Conservation (phyloP, 768 basidiomycete species). For the Boletus vinaceobasis region DNA sequence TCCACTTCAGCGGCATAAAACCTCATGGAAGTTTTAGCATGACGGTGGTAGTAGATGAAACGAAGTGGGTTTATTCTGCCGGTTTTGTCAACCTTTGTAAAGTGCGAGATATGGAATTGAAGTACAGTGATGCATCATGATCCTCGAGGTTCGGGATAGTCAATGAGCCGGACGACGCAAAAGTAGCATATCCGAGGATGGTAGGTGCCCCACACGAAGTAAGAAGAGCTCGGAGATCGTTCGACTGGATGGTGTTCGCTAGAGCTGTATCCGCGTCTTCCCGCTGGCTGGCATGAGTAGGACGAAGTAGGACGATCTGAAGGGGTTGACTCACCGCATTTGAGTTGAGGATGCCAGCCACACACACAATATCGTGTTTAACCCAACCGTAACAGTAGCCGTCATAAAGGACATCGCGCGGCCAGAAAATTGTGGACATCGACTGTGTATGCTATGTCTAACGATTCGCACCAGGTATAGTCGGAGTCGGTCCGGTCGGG, state of each 20-base stretch:
- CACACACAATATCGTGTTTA: slow-evolving; percentile 40
- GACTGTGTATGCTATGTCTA: background rate
- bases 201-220: slow-evolving; percentile 21
- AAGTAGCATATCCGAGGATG: slow-evolving; percentile 29
- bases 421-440: slow-evolving; percentile 55
- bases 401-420: slow-evolving; percentile 41
- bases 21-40: slow-evolving; percentile 53
- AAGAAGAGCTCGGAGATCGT: slow-evolving; percentile 18
- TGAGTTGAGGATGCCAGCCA: slow-evolving; percentile 47
- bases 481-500: slow-evolving; percentile 7
- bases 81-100: slow-evolving; percentile 9
- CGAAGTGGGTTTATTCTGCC: slow-evolving; percentile 18
- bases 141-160: slow-evolving; percentile 33
- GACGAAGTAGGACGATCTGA: background rate
- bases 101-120: background rate
- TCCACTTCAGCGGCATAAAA: slow-evolving; percentile 55
- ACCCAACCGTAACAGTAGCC: slow-evolving; percentile 64
- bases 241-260: slow-evolving; percentile 8
- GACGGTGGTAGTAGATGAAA: slow-evolving; percentile 52
- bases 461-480: background rate
- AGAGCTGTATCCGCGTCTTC: slow-evolving; percentile 15
- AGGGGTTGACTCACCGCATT: slow-evolving; percentile 28
- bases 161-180: slow-evolving; percentile 11
- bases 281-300: slow-evolving; percentile 10
- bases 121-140: slow-evolving; percentile 22